phyloP scores from a whole-genome alignment of 495 filamentous ascomycete genomes.

The Penicillium bovifimosum region DNA sequence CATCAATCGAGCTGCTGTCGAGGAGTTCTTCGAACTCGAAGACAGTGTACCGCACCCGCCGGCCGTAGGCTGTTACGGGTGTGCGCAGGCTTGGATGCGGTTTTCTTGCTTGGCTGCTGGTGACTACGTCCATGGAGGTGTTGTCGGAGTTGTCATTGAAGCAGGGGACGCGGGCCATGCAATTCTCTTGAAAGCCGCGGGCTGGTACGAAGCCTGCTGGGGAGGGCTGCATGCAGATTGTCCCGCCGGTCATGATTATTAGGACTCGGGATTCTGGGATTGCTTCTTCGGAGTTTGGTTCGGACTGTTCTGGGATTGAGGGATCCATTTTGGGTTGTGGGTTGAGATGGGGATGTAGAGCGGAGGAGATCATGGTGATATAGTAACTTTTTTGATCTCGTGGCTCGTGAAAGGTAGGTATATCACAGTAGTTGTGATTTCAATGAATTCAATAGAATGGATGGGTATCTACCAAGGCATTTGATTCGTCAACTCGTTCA shows the following conservation, averaged over 20 bases:
- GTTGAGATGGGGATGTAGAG: neutral
- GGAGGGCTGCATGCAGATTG: conserved; percentile 86
- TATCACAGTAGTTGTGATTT: neutral
- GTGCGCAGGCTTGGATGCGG: conserved; percentile 63
- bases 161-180: conserved; percentile 74
- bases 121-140: conserved; percentile 48
- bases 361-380: neutral
- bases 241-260: conserved; percentile 92
- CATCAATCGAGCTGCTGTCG: conserved; percentile 89
- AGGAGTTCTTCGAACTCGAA: conserved; percentile 83
- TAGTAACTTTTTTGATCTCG: neutral
- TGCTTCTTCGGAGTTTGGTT: conserved; percentile 19
- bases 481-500: neutral
- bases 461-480: neutral
- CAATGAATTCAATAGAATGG: neutral
- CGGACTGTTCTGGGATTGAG: conserved; percentile 20
- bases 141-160: conserved; percentile 83
- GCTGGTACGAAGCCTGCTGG: conserved; percentile 64
- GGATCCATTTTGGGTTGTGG: conserved; percentile 21
- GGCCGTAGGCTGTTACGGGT: conserved; percentile 72
- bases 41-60: conserved; percentile 78
- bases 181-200: conserved; percentile 74
- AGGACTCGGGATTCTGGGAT: conserved; percentile 71
- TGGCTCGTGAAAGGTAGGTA: neutral
- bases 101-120: conserved; percentile 40